Percentiles rank a stretch among this genome's conserved stretches.
phyloP scores from a whole-genome alignment of 1,284 basidiomycete genomes.

The Cystobasidium sp. region DNA sequence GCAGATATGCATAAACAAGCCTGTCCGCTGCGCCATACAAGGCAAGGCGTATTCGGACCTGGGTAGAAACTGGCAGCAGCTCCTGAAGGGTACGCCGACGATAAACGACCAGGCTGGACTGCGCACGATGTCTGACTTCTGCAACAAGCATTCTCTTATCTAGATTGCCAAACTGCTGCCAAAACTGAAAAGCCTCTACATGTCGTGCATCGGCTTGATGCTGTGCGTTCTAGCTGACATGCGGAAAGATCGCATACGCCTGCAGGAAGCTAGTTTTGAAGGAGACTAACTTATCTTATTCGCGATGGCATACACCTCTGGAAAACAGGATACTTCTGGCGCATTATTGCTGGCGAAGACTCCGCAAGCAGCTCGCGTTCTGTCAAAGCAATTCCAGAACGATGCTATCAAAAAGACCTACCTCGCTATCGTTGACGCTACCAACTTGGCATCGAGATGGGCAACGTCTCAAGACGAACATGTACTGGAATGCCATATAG shows the following conservation, averaged over 20 bases:
- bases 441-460: not conserved
- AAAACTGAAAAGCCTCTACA: slow-evolving; percentile 1
- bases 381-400: slow-evolving; percentile 21
- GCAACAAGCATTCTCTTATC: not conserved
- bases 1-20: slow-evolving; percentile 32
- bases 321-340: slow-evolving; percentile 36
- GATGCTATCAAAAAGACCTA: slow-evolving; percentile 25
- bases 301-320: not conserved
- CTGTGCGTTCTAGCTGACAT: slow-evolving; percentile 11
- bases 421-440: slow-evolving; percentile 21
- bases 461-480: not conserved
- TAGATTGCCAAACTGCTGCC: slow-evolving; percentile 10
- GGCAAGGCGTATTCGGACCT: slow-evolving; percentile 14
- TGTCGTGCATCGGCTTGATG: slow-evolving; percentile 42
- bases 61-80: slow-evolving; percentile 23
- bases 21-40: slow-evolving; percentile 37
- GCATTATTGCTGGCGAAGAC: slow-evolving; percentile 39
- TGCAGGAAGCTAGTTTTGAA: not conserved
- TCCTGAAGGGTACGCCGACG: slow-evolving; percentile 13
- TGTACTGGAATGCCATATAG: slow-evolving; percentile 12
- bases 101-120: not conserved
- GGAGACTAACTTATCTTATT: not conserved
- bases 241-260: not conserved
- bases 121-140: not conserved
- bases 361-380: not conserved